Conservation (phyloP, 1,284 basidiomycete species). For the Sphagnurus paluster region DNA sequence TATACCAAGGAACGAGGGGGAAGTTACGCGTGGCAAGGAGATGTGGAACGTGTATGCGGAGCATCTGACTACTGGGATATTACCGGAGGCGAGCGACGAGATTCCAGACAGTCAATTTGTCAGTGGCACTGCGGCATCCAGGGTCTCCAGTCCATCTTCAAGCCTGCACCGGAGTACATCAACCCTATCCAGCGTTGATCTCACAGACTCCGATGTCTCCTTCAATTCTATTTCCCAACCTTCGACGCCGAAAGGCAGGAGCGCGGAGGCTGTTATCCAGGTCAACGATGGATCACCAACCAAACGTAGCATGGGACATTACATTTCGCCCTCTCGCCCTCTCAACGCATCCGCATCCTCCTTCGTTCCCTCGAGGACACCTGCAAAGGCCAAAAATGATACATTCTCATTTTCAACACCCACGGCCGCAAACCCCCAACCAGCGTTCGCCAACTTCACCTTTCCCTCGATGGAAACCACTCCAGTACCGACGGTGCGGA, state of each 20-base stretch:
- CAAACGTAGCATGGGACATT: slow-evolving; percentile 20
- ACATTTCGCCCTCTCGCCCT: slow-evolving; percentile 30
- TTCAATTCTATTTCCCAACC: slow-evolving; percentile 35
- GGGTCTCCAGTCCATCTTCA: slow-evolving; percentile 26
- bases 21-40: slow-evolving; percentile 25
- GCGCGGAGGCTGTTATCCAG: slow-evolving; percentile 27
- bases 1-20: slow-evolving; percentile 26
- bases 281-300: slow-evolving; percentile 31
- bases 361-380: slow-evolving; percentile 35
- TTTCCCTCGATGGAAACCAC: slow-evolving; percentile 39
- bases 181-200: slow-evolving; percentile 35
- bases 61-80: slow-evolving; percentile 25
- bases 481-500: slow-evolving; percentile 30
- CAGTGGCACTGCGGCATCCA: slow-evolving; percentile 7
- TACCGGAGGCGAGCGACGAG: not conserved
- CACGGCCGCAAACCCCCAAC: slow-evolving; percentile 19
- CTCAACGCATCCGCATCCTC: slow-evolving; percentile 43
- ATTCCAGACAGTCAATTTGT: slow-evolving; percentile 1
- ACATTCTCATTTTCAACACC: slow-evolving; percentile 20
- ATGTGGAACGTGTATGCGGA: slow-evolving; percentile 33
- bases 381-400: slow-evolving; percentile 20
- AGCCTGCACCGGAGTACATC: slow-evolving; percentile 33
- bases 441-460: slow-evolving; percentile 34
- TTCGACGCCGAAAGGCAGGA: slow-evolving; percentile 35
- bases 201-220: slow-evolving; percentile 34